Conservation (phyloP, 331 rosid species). For the Spiraea crenata region DNA sequence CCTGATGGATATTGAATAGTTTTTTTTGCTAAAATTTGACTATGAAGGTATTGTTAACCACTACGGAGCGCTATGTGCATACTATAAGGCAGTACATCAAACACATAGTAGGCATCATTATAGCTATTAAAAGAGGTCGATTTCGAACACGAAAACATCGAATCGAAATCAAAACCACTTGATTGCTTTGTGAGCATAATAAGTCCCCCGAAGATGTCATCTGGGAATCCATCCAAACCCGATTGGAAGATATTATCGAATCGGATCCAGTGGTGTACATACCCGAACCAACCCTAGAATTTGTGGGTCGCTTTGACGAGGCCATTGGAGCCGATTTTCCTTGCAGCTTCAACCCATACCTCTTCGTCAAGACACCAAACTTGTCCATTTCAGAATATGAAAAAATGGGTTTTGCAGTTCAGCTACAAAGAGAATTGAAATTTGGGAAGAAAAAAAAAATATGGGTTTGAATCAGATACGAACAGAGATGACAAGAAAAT, state of each 20-base stretch:
- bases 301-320: constrained; percentile 42
- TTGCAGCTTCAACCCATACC: constrained; percentile 77
- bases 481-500: too few relatives aligned
- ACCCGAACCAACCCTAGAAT: constrained; percentile 33
- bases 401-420: background rate
- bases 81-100: constrained; percentile 64
- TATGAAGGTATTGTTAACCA: too few relatives aligned
- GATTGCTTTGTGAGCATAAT: constrained; percentile 29
- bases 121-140: constrained; percentile 23
- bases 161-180: constrained; percentile 50
- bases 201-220: constrained; percentile 46
- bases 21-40: too few relatives aligned
- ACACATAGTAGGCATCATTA: constrained; percentile 51
- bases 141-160: constrained; percentile 50
- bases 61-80: too few relatives aligned
- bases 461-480: too few relatives aligned
- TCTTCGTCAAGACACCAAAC: constrained; percentile 77
- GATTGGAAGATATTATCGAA: constrained; percentile 26
- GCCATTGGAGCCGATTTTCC: constrained; percentile 94
- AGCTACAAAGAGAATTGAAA: constrained; percentile 7
- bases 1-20: too few relatives aligned
- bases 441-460: background rate
- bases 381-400: constrained; percentile 55
- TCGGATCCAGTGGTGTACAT: constrained; percentile 15
- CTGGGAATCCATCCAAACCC: constrained; percentile 23